Conservation (phyloP, 1,284 basidiomycete species). For the Sphaerobolus stellatus region DNA sequence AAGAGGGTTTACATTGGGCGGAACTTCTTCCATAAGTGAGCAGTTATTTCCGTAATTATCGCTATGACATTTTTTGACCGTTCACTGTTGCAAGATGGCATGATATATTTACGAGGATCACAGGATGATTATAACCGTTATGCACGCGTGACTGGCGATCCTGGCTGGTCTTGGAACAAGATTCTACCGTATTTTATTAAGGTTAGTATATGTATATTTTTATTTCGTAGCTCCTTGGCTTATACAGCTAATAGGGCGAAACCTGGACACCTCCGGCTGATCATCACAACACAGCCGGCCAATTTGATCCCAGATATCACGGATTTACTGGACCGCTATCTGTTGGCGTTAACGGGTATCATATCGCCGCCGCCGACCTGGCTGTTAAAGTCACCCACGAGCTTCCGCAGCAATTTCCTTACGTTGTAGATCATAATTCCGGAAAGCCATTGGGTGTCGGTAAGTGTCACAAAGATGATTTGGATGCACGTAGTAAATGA, state of each 20-base stretch:
- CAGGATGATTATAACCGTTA: constrained; percentile 30
- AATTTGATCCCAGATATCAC: constrained; percentile 32
- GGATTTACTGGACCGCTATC: constrained; percentile 30
- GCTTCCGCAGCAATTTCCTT: constrained; percentile 34
- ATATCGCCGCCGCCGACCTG: constrained; percentile 31
- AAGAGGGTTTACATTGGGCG: constrained; percentile 38
- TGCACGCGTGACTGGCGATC: constrained; percentile 27
- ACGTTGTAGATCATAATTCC: constrained; percentile 38
- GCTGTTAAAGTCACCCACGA: constrained; percentile 34
- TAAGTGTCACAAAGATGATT: no score
- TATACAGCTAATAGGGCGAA: no score
- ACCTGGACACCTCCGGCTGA: constrained; percentile 28
- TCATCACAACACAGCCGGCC: constrained; percentile 29
- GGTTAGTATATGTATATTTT: constrained; percentile 21
- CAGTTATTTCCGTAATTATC: not conserved
- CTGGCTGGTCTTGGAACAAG: constrained; percentile 33
- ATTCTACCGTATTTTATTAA: constrained; percentile 27
- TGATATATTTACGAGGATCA: constrained; percentile 32
- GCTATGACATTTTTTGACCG: no score
- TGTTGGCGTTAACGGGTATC: constrained; percentile 34
- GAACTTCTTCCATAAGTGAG: no score
- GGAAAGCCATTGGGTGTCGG: constrained; percentile 40
- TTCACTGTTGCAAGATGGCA: constrained; percentile 19
- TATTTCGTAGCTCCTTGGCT: not conserved
- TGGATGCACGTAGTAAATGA: no score